Percentiles rank a stretch among this genome's conserved stretches.
Conservation (phyloP, 176 grass and related monocot species). For the Pontederia paniculata region DNA sequence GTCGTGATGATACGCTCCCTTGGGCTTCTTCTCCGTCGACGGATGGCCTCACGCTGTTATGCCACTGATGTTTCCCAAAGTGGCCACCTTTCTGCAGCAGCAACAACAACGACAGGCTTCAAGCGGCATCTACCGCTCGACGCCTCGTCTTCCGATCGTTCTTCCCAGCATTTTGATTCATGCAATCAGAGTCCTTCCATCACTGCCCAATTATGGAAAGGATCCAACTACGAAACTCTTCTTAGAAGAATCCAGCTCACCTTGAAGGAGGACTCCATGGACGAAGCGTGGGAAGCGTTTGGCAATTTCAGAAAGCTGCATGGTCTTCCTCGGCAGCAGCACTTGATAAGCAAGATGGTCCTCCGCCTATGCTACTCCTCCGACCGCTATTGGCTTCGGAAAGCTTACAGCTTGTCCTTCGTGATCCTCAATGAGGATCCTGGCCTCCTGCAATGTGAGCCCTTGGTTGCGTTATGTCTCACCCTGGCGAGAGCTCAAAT, state of each 20-base stretch:
- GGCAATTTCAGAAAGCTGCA: constrained; percentile 51
- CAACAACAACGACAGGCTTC: too few species aligned
- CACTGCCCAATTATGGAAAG: constrained; percentile 25
- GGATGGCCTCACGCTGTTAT: too few species aligned
- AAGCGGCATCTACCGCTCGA: too few species aligned
- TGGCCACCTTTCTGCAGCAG: too few species aligned
- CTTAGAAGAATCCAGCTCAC: constrained; percentile 35
- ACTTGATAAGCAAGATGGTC: constrained; percentile 38
- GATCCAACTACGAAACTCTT: constrained; percentile 40
- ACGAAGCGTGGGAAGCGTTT: constrained; percentile 56
- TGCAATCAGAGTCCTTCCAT: too few species aligned
- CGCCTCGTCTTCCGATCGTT: too few species aligned
- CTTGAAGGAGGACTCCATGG: constrained; percentile 42
- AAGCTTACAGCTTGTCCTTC: constrained; percentile 56
- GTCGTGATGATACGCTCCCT: too few species aligned
- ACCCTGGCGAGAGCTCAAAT: constrained; percentile 49
- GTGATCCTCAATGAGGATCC: constrained; percentile 30
- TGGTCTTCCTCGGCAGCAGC: constrained; percentile 39
- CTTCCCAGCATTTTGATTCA: too few species aligned
- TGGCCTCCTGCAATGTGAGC: constrained; percentile 35
- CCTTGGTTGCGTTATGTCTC: constrained; percentile 43
- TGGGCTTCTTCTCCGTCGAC: too few species aligned
- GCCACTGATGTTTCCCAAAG: too few species aligned
- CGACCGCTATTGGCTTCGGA: constrained; percentile 49
- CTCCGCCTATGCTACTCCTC: constrained; percentile 43